phyloP scores from a whole-genome alignment of 2,329 filamentous ascomycete genomes.

The Phyllosticta citriasiana region DNA sequence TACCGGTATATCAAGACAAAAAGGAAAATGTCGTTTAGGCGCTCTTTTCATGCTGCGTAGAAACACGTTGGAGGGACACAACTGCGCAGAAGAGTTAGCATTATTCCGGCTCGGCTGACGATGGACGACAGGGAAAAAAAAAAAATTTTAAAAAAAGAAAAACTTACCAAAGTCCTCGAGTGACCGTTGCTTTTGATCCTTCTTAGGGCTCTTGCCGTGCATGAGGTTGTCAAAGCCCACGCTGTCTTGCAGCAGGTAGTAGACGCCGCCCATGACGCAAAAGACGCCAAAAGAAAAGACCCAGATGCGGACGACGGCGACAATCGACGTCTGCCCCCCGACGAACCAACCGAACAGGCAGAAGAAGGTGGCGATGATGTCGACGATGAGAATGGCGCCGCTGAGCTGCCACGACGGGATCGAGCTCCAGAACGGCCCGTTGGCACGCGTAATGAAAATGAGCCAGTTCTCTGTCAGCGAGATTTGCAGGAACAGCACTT shows the following conservation, averaged over 20 bases:
- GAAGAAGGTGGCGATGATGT: constrained; percentile 78
- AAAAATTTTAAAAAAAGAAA: constrained; percentile 35
- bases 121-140: constrained; percentile 15
- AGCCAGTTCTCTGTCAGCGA: constrained; percentile 91
- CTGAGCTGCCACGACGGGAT: constrained; percentile 77
- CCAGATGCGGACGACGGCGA: constrained; percentile 81
- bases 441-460: constrained; percentile 91
- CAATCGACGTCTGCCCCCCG: constrained; percentile 59
- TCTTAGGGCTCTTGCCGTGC: constrained; percentile 79
- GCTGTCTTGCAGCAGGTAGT: constrained; percentile 73
- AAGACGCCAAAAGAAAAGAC: constrained; percentile 86
- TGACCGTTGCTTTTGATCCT: constrained; percentile 71
- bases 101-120: background rate
- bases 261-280: constrained; percentile 67
- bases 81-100: constrained; percentile 51
- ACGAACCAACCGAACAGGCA: constrained; percentile 78
- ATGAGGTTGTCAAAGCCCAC: constrained; percentile 82
- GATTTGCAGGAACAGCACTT: constrained; percentile 81
- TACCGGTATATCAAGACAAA: background rate
- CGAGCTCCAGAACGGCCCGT: constrained; percentile 85
- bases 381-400: constrained; percentile 70
- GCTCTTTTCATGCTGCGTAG: constrained; percentile 84
- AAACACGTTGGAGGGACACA: constrained; percentile 81
- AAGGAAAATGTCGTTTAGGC: constrained; percentile 40
- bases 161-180: constrained; percentile 81